These are phyloP conservation scores for Mycena metata DNA, from an alignment of 768 basidiomycete genomes.

Conservation along the genomic window DNA sequence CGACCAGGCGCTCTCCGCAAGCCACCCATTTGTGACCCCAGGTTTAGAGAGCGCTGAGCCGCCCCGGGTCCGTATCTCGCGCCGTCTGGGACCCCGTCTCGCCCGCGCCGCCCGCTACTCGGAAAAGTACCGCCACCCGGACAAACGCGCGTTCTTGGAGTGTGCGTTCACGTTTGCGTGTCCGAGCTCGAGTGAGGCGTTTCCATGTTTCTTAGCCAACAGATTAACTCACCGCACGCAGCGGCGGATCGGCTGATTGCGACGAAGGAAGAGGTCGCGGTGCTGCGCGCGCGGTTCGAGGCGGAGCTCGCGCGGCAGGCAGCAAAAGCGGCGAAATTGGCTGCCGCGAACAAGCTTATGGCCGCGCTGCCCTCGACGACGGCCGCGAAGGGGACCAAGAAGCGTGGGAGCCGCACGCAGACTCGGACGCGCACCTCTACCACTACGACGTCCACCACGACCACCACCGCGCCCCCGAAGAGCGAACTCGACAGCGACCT, in stretches of 20 bases:
- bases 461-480: conserved; percentile 2
- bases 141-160: conserved; percentile 63
- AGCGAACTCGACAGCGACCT: conserved; percentile 10
- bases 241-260: conserved; percentile 80
- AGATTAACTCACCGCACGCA: conserved; percentile 44
- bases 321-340: conserved; percentile 69
- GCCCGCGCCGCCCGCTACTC: conserved; percentile 60
- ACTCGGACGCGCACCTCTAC: conserved; percentile 13
- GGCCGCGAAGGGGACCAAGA: conserved; percentile 29
- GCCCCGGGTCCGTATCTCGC: conserved; percentile 66
- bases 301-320: conserved; percentile 81
- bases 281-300: conserved; percentile 78
- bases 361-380: conserved; percentile 43
- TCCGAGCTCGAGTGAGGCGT: conserved; percentile 79
- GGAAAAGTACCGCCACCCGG: conserved; percentile 54
- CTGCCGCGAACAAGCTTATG: conserved; percentile 51
- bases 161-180: conserved; percentile 72
- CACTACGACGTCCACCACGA: not conserved
- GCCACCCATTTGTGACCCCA: conserved; percentile 48
- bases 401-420: conserved; percentile 45
- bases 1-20: conserved; percentile 80
- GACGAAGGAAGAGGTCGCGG: conserved; percentile 77
- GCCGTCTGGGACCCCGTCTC: conserved; percentile 64
- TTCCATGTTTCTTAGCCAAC: not conserved
- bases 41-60: conserved; percentile 41